Base-by-base conservation (phyloP, 106 monocot species). In the Ottelia alismoides region DNA sequence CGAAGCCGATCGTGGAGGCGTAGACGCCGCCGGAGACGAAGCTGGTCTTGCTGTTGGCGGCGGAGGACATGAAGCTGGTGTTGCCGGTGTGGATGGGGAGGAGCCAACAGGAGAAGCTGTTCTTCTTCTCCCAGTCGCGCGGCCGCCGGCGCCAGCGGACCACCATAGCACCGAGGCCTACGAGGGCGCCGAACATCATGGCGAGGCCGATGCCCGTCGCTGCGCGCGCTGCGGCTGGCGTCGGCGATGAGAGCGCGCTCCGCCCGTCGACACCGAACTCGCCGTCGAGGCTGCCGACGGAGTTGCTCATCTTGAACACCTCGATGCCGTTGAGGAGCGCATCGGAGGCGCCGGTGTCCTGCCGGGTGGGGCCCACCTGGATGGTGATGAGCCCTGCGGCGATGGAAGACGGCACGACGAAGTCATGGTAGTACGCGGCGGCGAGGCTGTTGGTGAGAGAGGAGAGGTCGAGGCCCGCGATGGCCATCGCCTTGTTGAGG, bases 1-100 rank as follows among this genome's bases (percentile, higher is more conserved):
- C 71, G 30, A 71, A 50, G 2, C 62, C 62, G 14, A 60, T 11
- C 2, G 71, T 49, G 49, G 71, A 71, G 5, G 71, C 63, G 57
- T 44, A 60, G 47, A 27, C n/a, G n/a, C n/a, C n/a, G n/a, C n/a
- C n/a, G n/a, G n/a, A 50, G 49, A 29, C 45, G 49, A 50, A 62
- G 3, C 62, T 45, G 62, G 30, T 50, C 62, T 51, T 62, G 62
- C 62, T 62, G 27, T 62, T 62, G 51, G 31, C 51, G 22, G 28
- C 31, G 50, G 35, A 35, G 30, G 63, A 52, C 63, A 63, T 52
- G 27, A 53, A 28, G 28, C n/a, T 27, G 18, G 58, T 25, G 1
- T 59, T 40, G 58, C 58, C 45, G 1, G 58, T 45, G 29, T 59
- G 58, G 26, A 59, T 31, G 0, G 58, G 58, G 31, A 59, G 44